Percentiles rank a stretch among this genome's conserved stretches.
Conservation (phyloP, 495 filamentous ascomycete species). For the Xylaria grammica region DNA sequence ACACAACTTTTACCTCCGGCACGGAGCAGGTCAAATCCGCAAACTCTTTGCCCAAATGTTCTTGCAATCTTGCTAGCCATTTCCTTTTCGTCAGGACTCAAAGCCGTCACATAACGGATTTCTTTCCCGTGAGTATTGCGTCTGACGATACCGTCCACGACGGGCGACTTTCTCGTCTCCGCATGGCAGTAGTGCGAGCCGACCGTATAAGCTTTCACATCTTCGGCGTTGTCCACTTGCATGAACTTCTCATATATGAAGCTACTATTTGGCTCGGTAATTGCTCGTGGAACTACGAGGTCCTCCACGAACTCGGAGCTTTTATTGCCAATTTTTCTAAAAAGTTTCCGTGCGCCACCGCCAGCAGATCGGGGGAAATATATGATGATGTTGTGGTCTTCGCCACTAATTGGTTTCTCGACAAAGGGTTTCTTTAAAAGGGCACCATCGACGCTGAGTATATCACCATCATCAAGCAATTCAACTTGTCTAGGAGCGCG, state of each 20-base stretch:
- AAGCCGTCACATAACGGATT: conserved; percentile 87
- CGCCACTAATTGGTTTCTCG: conserved; percentile 96
- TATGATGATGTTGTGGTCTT: conserved; percentile 98
- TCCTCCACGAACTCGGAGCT: conserved; percentile 88
- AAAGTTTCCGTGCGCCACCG: conserved; percentile 87
- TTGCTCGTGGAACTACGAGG: conserved; percentile 74
- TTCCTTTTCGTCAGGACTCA: conserved; percentile 78
- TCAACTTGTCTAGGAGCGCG: conserved; percentile 71
- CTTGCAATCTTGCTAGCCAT: conserved; percentile 90
- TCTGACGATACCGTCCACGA: conserved; percentile 93
- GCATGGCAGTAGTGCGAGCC: conserved; percentile 93
- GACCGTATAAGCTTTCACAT: conserved; percentile 98
- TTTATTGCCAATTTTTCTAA: conserved; percentile 97
- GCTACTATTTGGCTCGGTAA: conserved; percentile 77
- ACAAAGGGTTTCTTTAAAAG: conserved; percentile 92
- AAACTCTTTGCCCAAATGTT: conserved; percentile 93
- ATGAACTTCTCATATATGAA: conserved; percentile 98
- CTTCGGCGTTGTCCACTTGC: conserved; percentile 92
- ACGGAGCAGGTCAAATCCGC: conserved; percentile 93
- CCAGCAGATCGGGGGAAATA: conserved; percentile 88
- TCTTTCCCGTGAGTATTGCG: conserved; percentile 98
- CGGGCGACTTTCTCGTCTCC: conserved; percentile 94
- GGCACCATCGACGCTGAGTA: conserved; percentile 82
- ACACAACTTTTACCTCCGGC: conserved; percentile 90
- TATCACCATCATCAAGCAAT: conserved; percentile 84